Conservation (phyloP, 495 filamentous ascomycete species). For the Lasiosphaeria hispida region DNA sequence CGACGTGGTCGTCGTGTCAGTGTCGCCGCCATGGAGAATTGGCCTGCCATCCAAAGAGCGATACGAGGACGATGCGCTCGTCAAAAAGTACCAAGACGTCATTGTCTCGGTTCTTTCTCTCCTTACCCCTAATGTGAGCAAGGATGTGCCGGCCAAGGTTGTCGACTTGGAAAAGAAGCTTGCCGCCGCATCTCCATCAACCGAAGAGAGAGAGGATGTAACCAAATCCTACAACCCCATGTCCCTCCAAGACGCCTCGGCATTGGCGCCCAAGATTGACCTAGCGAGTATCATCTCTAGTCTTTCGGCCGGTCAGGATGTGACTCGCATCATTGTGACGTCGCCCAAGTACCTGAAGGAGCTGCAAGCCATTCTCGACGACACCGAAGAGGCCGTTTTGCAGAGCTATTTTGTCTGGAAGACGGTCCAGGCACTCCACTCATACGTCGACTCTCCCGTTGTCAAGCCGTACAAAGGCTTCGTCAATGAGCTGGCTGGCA, state of each 20-base stretch:
- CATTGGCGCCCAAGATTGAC: slow-evolving; percentile 56
- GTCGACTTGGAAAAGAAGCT: slow-evolving; percentile 58
- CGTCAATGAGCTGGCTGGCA: slow-evolving; percentile 41
- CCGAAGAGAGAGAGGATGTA: slow-evolving; percentile 38
- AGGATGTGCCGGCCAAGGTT: slow-evolving; percentile 30
- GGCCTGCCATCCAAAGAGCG: slow-evolving; percentile 63
- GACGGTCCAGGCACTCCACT: slow-evolving; percentile 30
- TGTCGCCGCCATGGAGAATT: slow-evolving; percentile 50
- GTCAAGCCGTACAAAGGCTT: slow-evolving; percentile 59
- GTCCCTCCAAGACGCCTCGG: slow-evolving; percentile 49
- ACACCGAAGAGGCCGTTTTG: slow-evolving; percentile 32
- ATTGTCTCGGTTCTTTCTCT: slow-evolving; percentile 31
- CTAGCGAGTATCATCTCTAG: slow-evolving; percentile 51
- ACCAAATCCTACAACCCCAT: slow-evolving; percentile 41
- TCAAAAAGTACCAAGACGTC: slow-evolving; percentile 52
- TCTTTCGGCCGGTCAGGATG: slow-evolving; percentile 52
- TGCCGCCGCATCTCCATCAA: slow-evolving; percentile 54
- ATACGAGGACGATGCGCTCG: slow-evolving; percentile 53
- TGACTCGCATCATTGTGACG: slow-evolving; percentile 53
- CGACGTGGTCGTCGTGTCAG: slow-evolving; percentile 53
- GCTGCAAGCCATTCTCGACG: slow-evolving; percentile 25
- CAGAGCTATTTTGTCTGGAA: slow-evolving; percentile 39
- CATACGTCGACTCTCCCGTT: slow-evolving; percentile 56
- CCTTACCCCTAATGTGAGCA: slow-evolving; percentile 16
- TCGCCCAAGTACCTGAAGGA: slow-evolving; percentile 34